Percentiles rank a stretch among this genome's conserved stretches.
phyloP scores from a whole-genome alignment of 352 stramenopile genomes.

The Phytophthora macrochlamydospora region DNA sequence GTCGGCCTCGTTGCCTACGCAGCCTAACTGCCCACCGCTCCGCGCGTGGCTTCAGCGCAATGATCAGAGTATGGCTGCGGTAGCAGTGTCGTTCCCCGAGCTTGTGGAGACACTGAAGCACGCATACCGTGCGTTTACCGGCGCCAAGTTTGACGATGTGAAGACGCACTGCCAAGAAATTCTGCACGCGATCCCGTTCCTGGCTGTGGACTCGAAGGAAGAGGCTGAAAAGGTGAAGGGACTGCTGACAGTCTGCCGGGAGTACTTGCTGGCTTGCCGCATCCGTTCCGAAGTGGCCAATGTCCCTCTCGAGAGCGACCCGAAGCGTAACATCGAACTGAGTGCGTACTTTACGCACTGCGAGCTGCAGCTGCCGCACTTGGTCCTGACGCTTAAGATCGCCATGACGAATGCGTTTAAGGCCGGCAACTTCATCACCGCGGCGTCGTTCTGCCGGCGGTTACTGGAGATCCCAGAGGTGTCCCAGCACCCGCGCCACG shows the following conservation, averaged over 20 bases:
- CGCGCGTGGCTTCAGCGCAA: slow-evolving; percentile 87
- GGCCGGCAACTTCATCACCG: slow-evolving; percentile 99
- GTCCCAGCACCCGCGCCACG: slow-evolving; percentile 82
- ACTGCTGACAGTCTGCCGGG: slow-evolving; percentile 94
- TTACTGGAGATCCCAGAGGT: slow-evolving; percentile 98
- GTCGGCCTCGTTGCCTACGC: slow-evolving; percentile 80
- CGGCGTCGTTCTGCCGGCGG: slow-evolving; percentile 98
- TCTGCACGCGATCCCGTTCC: slow-evolving; percentile 94
- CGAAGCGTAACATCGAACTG: slow-evolving; percentile 95
- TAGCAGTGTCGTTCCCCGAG: slow-evolving; percentile 88
- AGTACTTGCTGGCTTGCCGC: slow-evolving; percentile 98
- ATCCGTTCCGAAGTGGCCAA: slow-evolving; percentile 91
- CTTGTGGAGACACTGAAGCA: slow-evolving; percentile 95
- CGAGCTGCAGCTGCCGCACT: slow-evolving; percentile 97
- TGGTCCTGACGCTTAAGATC: slow-evolving; percentile 98
- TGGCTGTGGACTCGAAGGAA: slow-evolving; percentile 92
- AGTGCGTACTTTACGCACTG: slow-evolving; percentile 99
- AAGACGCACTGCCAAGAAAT: slow-evolving; percentile 93
- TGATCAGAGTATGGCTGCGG: slow-evolving; percentile 85
- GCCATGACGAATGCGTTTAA: slow-evolving; percentile 99
- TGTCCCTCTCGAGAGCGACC: slow-evolving; percentile 69
- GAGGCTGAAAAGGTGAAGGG: slow-evolving; percentile 95
- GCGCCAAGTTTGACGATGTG: slow-evolving; percentile 98
- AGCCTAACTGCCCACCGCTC: slow-evolving; percentile 81
- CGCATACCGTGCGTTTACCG: slow-evolving; percentile 97